A percentile compares a stretch with the other conserved stretches of the same genome.
Evolutionary conservation across 1,284 basidiomycete genomes (phyloP).

Genomic region (Porphyrellus sp.): DNA sequence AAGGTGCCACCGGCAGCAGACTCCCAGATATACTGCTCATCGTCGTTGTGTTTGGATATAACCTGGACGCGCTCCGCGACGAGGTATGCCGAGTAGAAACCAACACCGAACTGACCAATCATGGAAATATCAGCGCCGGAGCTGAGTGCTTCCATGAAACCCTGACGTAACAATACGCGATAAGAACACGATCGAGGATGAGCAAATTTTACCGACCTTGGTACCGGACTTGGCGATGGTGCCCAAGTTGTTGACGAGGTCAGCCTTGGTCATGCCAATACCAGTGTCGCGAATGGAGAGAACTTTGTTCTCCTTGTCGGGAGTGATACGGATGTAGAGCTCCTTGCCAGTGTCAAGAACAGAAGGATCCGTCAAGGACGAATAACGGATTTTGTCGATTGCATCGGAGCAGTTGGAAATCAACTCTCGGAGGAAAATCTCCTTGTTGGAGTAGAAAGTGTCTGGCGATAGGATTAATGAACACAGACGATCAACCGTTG

Average conservation of each 20-base stretch:
- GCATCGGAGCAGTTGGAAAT: conserved; percentile 94
- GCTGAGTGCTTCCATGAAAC: conserved; percentile 95
- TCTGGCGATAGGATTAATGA: conserved; percentile 44
- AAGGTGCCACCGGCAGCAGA: conserved; percentile 99
- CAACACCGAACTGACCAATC: conserved; percentile 96
- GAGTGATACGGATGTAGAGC: conserved; percentile 87
- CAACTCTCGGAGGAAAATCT: conserved; percentile 95
- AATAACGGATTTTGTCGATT: conserved; percentile 95
- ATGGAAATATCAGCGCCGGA: conserved; percentile 96
- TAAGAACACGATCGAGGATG: conserved; percentile 13
- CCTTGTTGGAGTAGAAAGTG: conserved; percentile 99
- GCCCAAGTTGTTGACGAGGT: conserved; percentile 98
- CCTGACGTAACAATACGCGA: conserved; percentile 46
- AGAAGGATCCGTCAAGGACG: conserved; percentile 87
- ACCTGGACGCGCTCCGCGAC: conserved; percentile 98
- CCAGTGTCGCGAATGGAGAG: conserved; percentile 94
- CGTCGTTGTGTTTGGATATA: conserved; percentile 99
- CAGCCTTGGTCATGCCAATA: conserved; percentile 99
- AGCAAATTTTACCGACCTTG: conserved; percentile 49
- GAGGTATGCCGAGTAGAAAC: conserved; percentile 99
- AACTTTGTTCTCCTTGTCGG: conserved; percentile 94
- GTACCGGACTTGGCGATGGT: conserved; percentile 99
- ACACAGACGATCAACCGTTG: background rate
- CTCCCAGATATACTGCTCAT: conserved; percentile 99
- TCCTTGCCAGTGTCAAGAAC: conserved; percentile 87